phyloP scores from a whole-genome alignment of 2,329 filamentous ascomycete species.

The Aspergillus neotritici region DNA sequence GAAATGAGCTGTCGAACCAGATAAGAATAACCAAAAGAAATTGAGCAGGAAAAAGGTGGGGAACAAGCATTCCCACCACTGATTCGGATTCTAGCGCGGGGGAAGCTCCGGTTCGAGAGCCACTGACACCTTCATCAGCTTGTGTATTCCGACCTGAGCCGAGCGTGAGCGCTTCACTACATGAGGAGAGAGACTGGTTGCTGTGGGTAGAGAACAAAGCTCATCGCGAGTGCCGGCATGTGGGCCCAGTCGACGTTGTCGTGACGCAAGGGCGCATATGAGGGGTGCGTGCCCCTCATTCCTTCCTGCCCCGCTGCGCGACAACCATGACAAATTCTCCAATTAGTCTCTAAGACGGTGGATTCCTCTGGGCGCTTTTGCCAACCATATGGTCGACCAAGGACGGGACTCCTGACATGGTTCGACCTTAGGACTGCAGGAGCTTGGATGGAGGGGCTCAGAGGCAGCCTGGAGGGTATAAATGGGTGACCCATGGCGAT shows the following conservation, averaged over 20 bases:
- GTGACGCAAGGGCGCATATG: constrained; percentile 2
- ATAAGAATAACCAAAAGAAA: neutral
- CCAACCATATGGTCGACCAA: constrained; percentile 23
- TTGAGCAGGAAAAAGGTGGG: neutral
- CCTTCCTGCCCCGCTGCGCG: too few species aligned
- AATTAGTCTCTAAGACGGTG: too few species aligned
- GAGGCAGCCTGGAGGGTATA: constrained; percentile 7
- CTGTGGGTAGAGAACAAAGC: too few species aligned
- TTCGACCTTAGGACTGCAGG: too few species aligned
- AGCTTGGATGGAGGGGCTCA: too few species aligned
- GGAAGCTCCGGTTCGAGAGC: too few species aligned
- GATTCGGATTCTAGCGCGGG: too few species aligned
- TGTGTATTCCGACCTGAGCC: constrained; percentile 52
- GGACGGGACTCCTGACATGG: neutral
- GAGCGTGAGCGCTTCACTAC: too few species aligned
- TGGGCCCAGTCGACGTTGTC: too few species aligned
- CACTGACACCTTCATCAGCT: constrained; percentile 56
- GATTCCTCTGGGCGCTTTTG: constrained; percentile 43
- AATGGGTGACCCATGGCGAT: constrained; percentile 18
- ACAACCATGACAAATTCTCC: constrained; percentile 33
- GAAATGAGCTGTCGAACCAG: too few species aligned
- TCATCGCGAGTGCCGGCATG: too few species aligned
- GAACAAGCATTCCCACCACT: neutral
- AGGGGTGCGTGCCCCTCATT: constrained; percentile 1
- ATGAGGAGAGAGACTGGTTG: neutral